Evolutionary conservation across 208 protist genomes (phyloP).

Genomic region (Crithidia bombi): DNA sequence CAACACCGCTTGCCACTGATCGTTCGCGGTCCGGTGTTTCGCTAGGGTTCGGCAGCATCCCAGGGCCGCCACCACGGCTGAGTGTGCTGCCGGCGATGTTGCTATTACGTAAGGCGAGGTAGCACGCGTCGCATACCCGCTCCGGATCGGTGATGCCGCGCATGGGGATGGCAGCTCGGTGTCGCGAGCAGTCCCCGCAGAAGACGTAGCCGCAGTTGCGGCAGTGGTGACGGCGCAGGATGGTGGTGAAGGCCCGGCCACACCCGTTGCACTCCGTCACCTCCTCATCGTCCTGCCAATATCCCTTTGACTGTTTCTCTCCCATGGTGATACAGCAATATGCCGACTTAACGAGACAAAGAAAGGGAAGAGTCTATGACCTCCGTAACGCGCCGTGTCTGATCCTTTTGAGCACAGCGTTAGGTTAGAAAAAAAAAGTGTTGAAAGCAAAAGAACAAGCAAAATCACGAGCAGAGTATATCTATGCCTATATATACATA

Average conservation of each 20-base stretch:
- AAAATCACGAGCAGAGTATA: too few relatives aligned
- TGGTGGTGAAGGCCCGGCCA: conserved; percentile 65
- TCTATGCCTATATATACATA: too few relatives aligned
- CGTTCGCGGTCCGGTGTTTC: conserved; percentile 13
- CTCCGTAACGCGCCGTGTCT: too few relatives aligned
- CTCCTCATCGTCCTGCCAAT: conserved; percentile 91
- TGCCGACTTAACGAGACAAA: too few relatives aligned
- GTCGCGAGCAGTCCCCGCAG: conserved; percentile 84
- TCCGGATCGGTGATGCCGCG: conserved; percentile 53
- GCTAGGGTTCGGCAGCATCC: conserved; percentile 15
- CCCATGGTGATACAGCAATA: conserved; percentile 41
- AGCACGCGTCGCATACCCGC: conserved; percentile 83
- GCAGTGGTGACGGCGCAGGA: conserved; percentile 92
- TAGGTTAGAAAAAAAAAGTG: too few relatives aligned
- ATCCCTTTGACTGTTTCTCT: conserved; percentile 58
- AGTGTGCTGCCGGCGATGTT: conserved; percentile 18
- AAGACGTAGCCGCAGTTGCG: conserved; percentile 94
- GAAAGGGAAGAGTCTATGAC: too few relatives aligned
- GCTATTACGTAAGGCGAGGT: conserved; percentile 47
- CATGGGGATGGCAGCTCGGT: conserved; percentile 53
- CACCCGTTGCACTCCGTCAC: conserved; percentile 83
- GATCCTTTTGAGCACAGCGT: too few relatives aligned
- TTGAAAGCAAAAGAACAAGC: too few relatives aligned
- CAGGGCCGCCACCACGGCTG: conserved; percentile 14
- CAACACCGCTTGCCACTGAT: not conserved